These are phyloP conservation scores for Claviceps quebecensis DNA, from an alignment of 2,329 filamentous ascomycete species.

Conservation along the genomic window DNA sequence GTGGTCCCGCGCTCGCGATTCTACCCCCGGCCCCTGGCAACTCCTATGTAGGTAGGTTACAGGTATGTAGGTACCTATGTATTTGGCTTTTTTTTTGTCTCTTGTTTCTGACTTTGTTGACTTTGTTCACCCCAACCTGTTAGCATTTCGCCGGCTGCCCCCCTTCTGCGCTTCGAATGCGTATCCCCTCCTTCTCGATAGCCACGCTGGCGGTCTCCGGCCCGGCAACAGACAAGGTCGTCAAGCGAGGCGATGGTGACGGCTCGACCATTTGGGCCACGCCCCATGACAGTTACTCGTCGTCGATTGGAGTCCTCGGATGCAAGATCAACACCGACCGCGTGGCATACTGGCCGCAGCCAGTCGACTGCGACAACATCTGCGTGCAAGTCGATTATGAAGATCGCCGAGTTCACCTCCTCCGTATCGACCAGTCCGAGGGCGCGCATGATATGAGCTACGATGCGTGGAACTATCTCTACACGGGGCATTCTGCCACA, in stretches of 20 bases:
- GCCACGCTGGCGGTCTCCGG: background rate
- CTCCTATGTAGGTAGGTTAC: too few relatives aligned
- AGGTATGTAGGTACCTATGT: too few relatives aligned
- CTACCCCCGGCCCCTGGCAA: too few relatives aligned
- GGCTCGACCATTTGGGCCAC: constrained; percentile 23
- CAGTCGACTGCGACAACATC: constrained; percentile 39
- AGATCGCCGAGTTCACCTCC: constrained; percentile 40
- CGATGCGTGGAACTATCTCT: constrained; percentile 49
- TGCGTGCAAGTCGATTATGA: constrained; percentile 38
- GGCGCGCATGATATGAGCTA: constrained; percentile 46
- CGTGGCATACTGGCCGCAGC: constrained; percentile 45
- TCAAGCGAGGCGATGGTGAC: constrained; percentile 6
- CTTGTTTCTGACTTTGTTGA: background rate
- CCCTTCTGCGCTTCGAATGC: background rate
- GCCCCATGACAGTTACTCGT: constrained; percentile 43
- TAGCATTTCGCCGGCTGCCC: background rate
- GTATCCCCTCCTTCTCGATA: background rate
- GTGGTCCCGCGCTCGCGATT: too few relatives aligned
- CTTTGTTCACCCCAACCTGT: too few relatives aligned
- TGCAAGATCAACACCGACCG: constrained; percentile 48
- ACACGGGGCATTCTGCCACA: constrained; percentile 31
- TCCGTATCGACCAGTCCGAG: constrained; percentile 42
- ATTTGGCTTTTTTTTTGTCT: too few relatives aligned
- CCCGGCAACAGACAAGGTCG: background rate
- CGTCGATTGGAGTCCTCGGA: constrained; percentile 44